These are phyloP conservation scores for Leptodermis oblonga DNA, from an alignment of 257 asterid species.

Conservation along the genomic window DNA sequence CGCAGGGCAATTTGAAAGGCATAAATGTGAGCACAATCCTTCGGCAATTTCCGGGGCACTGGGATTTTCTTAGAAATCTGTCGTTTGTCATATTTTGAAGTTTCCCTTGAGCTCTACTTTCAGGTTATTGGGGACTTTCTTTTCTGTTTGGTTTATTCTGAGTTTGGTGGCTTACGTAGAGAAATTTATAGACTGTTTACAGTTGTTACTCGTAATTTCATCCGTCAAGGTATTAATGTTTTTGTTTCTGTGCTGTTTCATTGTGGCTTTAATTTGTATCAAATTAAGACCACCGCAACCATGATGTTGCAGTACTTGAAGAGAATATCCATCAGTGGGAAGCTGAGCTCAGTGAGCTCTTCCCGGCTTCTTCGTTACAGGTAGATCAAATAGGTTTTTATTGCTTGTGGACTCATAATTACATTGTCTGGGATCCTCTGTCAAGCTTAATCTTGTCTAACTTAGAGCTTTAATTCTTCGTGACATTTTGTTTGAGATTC, in stretches of 20 bases:
- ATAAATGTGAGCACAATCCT: too few relatives aligned
- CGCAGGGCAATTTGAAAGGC: too few relatives aligned
- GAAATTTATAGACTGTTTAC: not conserved
- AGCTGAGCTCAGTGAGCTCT: constrained; percentile 80
- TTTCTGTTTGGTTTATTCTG: not conserved
- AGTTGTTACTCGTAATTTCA: too few relatives aligned
- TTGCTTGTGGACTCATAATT: not conserved
- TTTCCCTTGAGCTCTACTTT: not conserved
- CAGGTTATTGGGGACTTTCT: not conserved
- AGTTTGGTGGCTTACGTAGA: not conserved
- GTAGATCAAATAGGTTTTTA: constrained; percentile 26
- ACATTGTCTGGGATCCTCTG: too few relatives aligned
- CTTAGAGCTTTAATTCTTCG: too few relatives aligned
- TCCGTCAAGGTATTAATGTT: not conserved
- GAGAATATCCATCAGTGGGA: constrained; percentile 97
- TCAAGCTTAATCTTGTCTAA: too few relatives aligned
- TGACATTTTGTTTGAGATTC: too few relatives aligned
- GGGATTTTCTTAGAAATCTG: not conserved
- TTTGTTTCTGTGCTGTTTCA: not conserved
- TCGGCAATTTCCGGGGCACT: too few relatives aligned
- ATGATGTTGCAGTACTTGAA: constrained; percentile 76
- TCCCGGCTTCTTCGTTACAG: constrained; percentile 95
- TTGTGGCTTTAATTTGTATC: not conserved
- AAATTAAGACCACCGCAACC: constrained; percentile 62
- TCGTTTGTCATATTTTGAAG: not conserved